phyloP scores from a whole-genome alignment of 495 filamentous ascomycete species.

The Schizothecium vesticola region DNA sequence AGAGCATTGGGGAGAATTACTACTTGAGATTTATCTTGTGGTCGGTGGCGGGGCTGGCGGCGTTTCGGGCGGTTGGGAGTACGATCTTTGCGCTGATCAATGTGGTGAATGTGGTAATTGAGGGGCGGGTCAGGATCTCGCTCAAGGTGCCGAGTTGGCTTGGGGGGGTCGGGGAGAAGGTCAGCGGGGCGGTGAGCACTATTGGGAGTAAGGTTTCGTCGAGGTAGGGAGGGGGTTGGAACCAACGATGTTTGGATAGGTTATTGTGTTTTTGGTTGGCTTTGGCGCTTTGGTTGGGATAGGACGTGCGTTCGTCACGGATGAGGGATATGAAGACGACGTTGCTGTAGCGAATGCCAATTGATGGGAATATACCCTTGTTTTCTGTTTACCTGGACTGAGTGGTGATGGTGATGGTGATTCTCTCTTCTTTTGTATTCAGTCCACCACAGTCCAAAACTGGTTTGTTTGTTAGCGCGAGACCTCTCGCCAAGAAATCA shows the following conservation, averaged over 20 bases:
- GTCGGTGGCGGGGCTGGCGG: conserved; percentile 78
- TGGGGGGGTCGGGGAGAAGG: conserved; percentile 34
- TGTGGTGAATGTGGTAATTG: conserved; percentile 74
- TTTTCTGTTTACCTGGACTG: background rate
- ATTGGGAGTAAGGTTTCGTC: conserved; percentile 21
- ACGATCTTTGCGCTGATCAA: conserved; percentile 77
- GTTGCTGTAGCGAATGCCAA: background rate
- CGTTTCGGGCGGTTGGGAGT: conserved; percentile 78
- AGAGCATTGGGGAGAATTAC: conserved; percentile 69
- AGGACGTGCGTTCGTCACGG: background rate
- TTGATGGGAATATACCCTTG: background rate
- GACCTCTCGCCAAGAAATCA: too few species aligned
- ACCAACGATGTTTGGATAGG: too few species aligned
- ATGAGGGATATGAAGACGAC: background rate
- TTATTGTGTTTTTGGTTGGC: background rate
- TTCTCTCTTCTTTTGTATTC: too few species aligned
- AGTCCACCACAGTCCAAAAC: too few species aligned
- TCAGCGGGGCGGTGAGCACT: conserved; percentile 9
- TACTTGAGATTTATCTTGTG: conserved; percentile 93
- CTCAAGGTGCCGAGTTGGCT: conserved; percentile 47
- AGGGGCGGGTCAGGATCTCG: conserved; percentile 68
- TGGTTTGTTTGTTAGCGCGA: too few species aligned
- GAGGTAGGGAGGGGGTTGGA: conserved; percentile 7
- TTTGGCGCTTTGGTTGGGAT: background rate
- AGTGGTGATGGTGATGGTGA: too few species aligned